These are phyloP conservation scores for Malus hybrid DNA, from an alignment of 331 rosid genomes.

Conservation along the genomic window DNA sequence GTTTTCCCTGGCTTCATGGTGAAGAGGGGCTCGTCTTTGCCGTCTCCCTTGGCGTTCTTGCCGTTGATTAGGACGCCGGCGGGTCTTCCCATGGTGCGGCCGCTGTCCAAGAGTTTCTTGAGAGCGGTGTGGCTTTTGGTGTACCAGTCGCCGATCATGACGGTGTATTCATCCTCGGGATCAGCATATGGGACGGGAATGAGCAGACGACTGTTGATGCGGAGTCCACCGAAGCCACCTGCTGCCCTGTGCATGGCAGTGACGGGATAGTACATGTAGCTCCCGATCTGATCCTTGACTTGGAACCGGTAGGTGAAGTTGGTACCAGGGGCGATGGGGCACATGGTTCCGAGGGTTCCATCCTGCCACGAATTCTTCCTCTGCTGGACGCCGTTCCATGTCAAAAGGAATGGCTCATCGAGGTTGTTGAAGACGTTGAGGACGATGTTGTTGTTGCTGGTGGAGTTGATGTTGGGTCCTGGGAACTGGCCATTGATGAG, in stretches of 20 bases:
- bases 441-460: slow-evolving; percentile 51
- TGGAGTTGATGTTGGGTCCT: slow-evolving; percentile 52
- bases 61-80: slow-evolving; percentile 49
- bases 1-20: slow-evolving; percentile 53
- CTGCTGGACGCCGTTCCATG: slow-evolving; percentile 53
- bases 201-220: slow-evolving; percentile 48
- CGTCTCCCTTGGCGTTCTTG: slow-evolving; percentile 25
- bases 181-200: slow-evolving; percentile 53
- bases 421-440: slow-evolving; percentile 40
- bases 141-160: slow-evolving; percentile 52
- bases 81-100: slow-evolving; percentile 39
- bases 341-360: slow-evolving; percentile 35
- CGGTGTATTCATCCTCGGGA: slow-evolving; percentile 58
- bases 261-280: slow-evolving; percentile 44
- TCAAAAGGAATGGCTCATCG: slow-evolving; percentile 51
- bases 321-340: slow-evolving; percentile 49
- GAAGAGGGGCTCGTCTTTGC: slow-evolving; percentile 38
- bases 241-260: slow-evolving; percentile 38
- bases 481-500: slow-evolving; percentile 54
- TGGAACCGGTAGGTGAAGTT: slow-evolving; percentile 56
- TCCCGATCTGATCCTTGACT: slow-evolving; percentile 62
- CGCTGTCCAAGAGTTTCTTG: slow-evolving; percentile 31
- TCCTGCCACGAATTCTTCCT: slow-evolving; percentile 66
- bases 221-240: slow-evolving; percentile 53
- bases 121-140: slow-evolving; percentile 33